A percentile compares a stretch with the other conserved stretches of the same genome.
phyloP scores from a whole-genome alignment of 345 rosid species.

The Chamaenerion angustifolium region DNA sequence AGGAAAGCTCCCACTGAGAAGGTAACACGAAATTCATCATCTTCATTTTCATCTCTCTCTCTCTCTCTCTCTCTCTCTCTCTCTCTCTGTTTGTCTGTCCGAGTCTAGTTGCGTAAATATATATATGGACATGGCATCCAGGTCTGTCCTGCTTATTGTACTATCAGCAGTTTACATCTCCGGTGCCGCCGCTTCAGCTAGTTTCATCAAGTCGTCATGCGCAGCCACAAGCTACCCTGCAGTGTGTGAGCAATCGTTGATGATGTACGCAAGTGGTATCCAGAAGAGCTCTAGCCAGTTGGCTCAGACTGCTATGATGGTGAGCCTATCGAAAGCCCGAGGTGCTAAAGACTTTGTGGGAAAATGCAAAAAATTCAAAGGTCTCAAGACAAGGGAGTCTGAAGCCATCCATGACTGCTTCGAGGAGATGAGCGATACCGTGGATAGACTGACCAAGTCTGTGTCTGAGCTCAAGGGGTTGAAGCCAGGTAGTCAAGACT shows the following conservation, averaged over 20 bases:
- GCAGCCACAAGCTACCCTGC: conserved; percentile 47
- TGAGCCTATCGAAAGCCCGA: conserved; percentile 44
- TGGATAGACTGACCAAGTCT: conserved; percentile 57
- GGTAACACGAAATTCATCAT: no score
- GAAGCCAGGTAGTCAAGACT: conserved; percentile 29
- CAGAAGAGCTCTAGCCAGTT: conserved; percentile 46
- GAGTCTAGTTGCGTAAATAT: no score
- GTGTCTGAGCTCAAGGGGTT: conserved; percentile 40
- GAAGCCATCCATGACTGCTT: conserved; percentile 63
- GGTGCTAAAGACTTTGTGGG: conserved; percentile 43
- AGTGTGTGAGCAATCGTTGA: conserved; percentile 52
- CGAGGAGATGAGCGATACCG: conserved; percentile 51
- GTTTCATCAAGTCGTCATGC: conserved; percentile 55
- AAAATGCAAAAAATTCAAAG: conserved; percentile 36
- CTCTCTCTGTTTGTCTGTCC: no score
- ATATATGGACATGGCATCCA: no score
- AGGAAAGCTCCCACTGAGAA: no score
- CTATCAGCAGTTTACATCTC: neutral
- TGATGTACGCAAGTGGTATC: conserved; percentile 36
- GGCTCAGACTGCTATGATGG: conserved; percentile 61
- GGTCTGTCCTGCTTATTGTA: neutral
- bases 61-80: no score
- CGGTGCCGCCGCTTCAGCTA: conserved; percentile 7
- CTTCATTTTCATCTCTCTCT: no score
- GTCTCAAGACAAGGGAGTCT: conserved; percentile 36